Conservation (phyloP, 768 basidiomycete genomes). For the Tephrocybe sp. region DNA sequence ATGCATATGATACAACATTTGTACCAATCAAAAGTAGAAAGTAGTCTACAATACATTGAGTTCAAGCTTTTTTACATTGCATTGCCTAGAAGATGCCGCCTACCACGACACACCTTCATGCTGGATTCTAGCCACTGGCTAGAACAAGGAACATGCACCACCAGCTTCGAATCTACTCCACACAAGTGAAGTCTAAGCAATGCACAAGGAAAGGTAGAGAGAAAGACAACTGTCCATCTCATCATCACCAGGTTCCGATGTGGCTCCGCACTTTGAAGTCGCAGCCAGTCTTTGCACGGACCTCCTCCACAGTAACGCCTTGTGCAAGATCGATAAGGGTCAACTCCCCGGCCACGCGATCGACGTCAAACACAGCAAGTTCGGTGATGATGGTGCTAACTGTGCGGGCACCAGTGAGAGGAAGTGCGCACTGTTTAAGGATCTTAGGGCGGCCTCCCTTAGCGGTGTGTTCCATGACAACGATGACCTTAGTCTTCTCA, state of each 20-base stretch:
- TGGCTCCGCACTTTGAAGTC: slow-evolving; percentile 65
- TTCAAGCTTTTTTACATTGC: no score
- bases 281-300: slow-evolving; percentile 84
- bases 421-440: slow-evolving; percentile 75
- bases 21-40: no score
- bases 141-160: no score
- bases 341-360: slow-evolving; percentile 71
- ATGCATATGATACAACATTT: no score
- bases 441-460: slow-evolving; percentile 92
- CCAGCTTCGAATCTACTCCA: no score
- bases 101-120: no score
- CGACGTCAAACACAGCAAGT: slow-evolving; percentile 86
- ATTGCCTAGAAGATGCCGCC: no score
- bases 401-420: slow-evolving; percentile 84
- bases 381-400: slow-evolving; percentile 95
- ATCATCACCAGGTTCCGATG: slow-evolving; percentile 45
- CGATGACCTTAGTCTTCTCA: slow-evolving; percentile 91
- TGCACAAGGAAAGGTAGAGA: not conserved
- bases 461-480: slow-evolving; percentile 86
- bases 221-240: not conserved
- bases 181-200: no score
- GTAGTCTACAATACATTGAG: no score
- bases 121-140: no score
- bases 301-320: slow-evolving; percentile 81
- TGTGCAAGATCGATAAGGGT: slow-evolving; percentile 81